Evolutionary conservation across 1,284 basidiomycete species (phyloP).

Genomic region (Cutaneotrichosporon mucoides): DNA sequence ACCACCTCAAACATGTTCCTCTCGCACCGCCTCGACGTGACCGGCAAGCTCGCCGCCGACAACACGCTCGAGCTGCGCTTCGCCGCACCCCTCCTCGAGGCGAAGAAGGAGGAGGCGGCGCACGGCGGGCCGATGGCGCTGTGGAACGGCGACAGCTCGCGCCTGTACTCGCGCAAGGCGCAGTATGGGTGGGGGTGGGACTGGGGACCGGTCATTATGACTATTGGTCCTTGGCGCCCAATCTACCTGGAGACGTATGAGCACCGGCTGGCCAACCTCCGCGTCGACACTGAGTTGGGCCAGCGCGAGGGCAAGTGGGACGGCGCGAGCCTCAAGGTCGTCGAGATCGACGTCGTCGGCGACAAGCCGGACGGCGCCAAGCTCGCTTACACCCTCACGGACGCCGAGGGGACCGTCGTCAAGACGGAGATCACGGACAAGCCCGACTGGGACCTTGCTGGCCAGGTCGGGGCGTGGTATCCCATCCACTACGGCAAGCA

Average conservation of each 20-base stretch:
- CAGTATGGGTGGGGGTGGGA: conserved; percentile 62
- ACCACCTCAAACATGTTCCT: conserved; percentile 71
- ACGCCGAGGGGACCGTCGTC: conserved; percentile 21
- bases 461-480: conserved; percentile 61
- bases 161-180: conserved; percentile 81
- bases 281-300: conserved; percentile 44
- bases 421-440: conserved; percentile 42
- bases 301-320: conserved; percentile 6
- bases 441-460: conserved; percentile 53
- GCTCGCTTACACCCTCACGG: conserved; percentile 13
- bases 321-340: neutral
- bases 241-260: conserved; percentile 65
- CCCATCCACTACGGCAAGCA: conserved; percentile 78
- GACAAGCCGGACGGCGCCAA: conserved; percentile 1
- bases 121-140: conserved; percentile 36
- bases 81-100: conserved; percentile 66
- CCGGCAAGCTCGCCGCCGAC: conserved; percentile 54
- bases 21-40: conserved; percentile 60
- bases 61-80: conserved; percentile 71
- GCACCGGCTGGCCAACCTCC: conserved; percentile 61
- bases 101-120: conserved; percentile 49
- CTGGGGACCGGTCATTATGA: conserved; percentile 57
- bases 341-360: conserved; percentile 8
- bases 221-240: conserved; percentile 42
- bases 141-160: conserved; percentile 78